A percentile compares a stretch with the other conserved stretches of the same genome.
These are phyloP conservation scores for Trichoderma brevicompactum DNA, from an alignment of 2,329 filamentous ascomycete species.

Conservation along the genomic window DNA sequence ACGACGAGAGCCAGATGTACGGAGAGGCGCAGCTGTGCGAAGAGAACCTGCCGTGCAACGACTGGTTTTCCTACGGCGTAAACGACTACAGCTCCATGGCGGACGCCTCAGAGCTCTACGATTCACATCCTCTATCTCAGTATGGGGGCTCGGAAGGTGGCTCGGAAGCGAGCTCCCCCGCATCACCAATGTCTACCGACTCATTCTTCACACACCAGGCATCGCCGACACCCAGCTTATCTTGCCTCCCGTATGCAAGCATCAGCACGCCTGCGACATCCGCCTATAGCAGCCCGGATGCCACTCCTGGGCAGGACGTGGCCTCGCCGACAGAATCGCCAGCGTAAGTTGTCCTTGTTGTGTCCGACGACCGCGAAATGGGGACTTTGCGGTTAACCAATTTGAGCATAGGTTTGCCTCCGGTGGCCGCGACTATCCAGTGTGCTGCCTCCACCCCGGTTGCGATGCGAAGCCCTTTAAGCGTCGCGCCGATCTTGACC, in stretches of 20 bases:
- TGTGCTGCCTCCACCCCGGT: constrained; percentile 45
- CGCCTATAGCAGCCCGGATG: constrained; percentile 32
- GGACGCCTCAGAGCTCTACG: constrained; percentile 32
- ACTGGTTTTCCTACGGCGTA: constrained; percentile 17
- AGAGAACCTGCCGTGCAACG: constrained; percentile 10
- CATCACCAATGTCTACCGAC: constrained; percentile 18
- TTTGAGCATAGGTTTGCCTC: constrained; percentile 27
- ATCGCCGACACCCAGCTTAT: constrained; percentile 35
- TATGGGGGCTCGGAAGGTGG: constrained; percentile 40
- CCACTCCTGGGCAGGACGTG: constrained; percentile 30
- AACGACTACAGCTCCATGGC: constrained; percentile 18
- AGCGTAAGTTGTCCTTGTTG: constrained; percentile 16
- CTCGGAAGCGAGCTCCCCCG: constrained; percentile 31
- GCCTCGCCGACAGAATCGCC: constrained; percentile 29
- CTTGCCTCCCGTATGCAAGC: constrained; percentile 32
- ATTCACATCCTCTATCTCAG: constrained; percentile 38
- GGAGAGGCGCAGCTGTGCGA: neutral
- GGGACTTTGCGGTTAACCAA: constrained; percentile 21
- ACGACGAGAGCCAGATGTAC: constrained; percentile 14
- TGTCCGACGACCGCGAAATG: neutral
- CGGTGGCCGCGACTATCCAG: constrained; percentile 41
- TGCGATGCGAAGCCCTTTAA: constrained; percentile 55
- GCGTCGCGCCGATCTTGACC: constrained; percentile 58
- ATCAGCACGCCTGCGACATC: constrained; percentile 23
- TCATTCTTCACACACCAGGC: constrained; percentile 36